phyloP scores from a whole-genome alignment of 352 stramenopile species.

The Peronospora belbahrii region DNA sequence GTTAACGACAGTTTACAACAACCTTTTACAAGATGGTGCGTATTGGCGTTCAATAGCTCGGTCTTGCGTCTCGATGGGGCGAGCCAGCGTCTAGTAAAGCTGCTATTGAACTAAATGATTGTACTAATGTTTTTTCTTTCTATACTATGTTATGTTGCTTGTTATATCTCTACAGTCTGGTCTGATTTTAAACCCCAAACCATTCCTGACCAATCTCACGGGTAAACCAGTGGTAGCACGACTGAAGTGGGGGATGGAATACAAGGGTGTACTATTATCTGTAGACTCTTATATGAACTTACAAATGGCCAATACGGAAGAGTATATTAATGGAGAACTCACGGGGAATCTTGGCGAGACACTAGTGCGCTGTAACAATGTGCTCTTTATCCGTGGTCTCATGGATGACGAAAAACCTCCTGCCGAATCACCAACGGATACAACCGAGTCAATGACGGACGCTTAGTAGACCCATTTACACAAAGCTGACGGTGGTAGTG shows the following conservation, averaged over 20 bases:
- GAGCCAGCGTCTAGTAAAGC: neutral
- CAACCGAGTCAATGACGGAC: constrained; percentile 37
- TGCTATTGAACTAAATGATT: neutral
- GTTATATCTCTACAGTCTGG: constrained; percentile 42
- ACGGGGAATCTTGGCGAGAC: constrained; percentile 96
- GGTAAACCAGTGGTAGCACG: constrained; percentile 95
- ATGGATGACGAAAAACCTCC: constrained; percentile 67
- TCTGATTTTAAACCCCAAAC: constrained; percentile 93
- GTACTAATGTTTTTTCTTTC: constrained; percentile 6
- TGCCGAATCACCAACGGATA: constrained; percentile 18
- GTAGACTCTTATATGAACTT: constrained; percentile 99
- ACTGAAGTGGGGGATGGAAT: constrained; percentile 99
- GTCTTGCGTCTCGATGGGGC: too few relatives aligned
- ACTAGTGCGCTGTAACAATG: constrained; percentile 99
- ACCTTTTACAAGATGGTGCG: constrained; percentile 27
- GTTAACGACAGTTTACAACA: too few relatives aligned
- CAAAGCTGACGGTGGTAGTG: neutral
- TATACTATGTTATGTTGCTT: constrained; percentile 7
- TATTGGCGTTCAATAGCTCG: neutral
- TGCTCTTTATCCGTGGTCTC: constrained; percentile 93
- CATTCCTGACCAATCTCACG: constrained; percentile 90
- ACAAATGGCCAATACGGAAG: constrained; percentile 93
- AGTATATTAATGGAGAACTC: constrained; percentile 96
- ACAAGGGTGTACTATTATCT: constrained; percentile 91
- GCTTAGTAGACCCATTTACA: constrained; percentile 12